Evolutionary conservation across 1,139 yeast genomes (phyloP).

Genomic region (Ogataea hybrid): DNA sequence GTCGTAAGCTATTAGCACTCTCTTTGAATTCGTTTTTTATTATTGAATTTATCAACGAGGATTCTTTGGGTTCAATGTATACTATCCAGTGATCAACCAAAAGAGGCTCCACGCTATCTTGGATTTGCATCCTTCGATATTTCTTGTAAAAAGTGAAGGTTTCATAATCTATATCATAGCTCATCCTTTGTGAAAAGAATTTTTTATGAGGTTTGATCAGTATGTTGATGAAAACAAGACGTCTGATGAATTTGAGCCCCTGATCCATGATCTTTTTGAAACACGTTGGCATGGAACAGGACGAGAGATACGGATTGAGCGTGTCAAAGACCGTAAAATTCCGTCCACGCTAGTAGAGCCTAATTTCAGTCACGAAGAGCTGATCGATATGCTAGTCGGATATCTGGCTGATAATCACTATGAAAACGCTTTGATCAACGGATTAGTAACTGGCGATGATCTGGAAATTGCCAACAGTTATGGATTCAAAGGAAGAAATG

Average conservation of each 20-base stretch:
- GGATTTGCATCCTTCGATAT: constrained; percentile 45
- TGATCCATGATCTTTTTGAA: constrained; percentile 1
- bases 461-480: constrained; percentile 11
- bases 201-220: constrained; percentile 11
- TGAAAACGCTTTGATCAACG: constrained; percentile 24
- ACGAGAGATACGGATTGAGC: neutral
- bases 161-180: constrained; percentile 43
- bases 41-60: constrained; percentile 34
- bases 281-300: neutral
- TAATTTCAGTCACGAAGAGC: constrained; percentile 14
- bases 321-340: neutral
- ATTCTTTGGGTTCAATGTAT: constrained; percentile 42
- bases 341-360: neutral
- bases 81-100: constrained; percentile 59
- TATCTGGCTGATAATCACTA: constrained; percentile 13
- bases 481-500: constrained; percentile 25
- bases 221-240: constrained; percentile 5
- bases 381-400: constrained; percentile 25
- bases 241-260: neutral
- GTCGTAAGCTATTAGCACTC: constrained; percentile 41
- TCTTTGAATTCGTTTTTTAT: constrained; percentile 26
- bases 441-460: constrained; percentile 21
- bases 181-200: constrained; percentile 1
- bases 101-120: constrained; percentile 31
- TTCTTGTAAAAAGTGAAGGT: constrained; percentile 46